Evolutionary conservation across 306 rosid species (phyloP), one percentile per base, ranked within the genome.

Genomic region (Gynostemma pentaphyllum): DNA sequence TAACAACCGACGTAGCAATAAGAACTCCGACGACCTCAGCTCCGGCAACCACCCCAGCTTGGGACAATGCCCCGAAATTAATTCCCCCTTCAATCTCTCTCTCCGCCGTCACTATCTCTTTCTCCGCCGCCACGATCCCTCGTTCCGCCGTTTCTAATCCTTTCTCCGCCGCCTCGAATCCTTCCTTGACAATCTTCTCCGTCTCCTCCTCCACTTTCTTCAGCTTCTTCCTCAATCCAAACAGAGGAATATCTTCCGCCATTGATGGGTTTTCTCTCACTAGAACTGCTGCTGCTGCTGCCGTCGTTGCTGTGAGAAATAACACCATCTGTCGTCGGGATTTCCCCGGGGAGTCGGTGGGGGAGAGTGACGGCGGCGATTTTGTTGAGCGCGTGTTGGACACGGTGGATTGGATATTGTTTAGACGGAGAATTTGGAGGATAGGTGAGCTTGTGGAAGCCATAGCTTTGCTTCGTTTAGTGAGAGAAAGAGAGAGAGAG

Each of bases 21-120:
- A 88, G 61, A 47, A 91, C 28, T 10, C 86, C 96, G 8, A 83
- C 70, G 16, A 67, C 44, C 87, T 91, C 98, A 5, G 82, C 95
- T 64, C 86, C 92, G 4, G 63, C 98, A 62, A 91, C 96, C 65
- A 40, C 83, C 16, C 83, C 96, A 0, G 95, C 96, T 76, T 88
- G 96, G 2, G 91, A 82, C 68, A 83, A 57, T 3, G 84, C 86
- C 0, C 87, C 89, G 42, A 83, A 80, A 55, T 82, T 75, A 63
- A 78, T 51, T 42, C 74, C 87, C 70, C 73, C 16, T 62, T 81
- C 88, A 4, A 86, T 46, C 34, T 57, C 86, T 14, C 5, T 56
- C 78, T 81, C 96, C 36, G 82, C 96, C 36, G 74, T 23, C 8
- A 59, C 80, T 2, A 89, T 60, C 3, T 70, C 85, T 16, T 11